Conservation (phyloP, 306 rosid genomes). For the Parietaria judaica region DNA sequence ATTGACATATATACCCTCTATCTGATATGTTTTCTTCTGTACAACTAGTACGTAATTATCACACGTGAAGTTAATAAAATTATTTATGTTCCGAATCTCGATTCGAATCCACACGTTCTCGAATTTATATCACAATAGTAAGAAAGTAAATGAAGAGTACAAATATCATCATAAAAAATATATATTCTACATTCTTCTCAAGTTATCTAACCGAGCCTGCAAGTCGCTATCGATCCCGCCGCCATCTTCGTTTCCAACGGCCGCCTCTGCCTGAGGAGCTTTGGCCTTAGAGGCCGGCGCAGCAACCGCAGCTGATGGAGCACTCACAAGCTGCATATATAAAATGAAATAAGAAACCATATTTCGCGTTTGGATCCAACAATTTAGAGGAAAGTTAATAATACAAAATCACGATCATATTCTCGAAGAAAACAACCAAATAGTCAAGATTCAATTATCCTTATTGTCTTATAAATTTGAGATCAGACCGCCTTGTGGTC, state of each 20-base stretch:
- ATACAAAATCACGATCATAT: no score
- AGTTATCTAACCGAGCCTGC: constrained; percentile 88
- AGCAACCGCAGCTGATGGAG: constrained; percentile 79
- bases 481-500: neutral
- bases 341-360: constrained; percentile 3
- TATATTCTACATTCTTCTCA: constrained; percentile 90
- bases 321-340: constrained; percentile 63
- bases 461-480: no score
- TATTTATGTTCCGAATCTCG: constrained; percentile 13
- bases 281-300: constrained; percentile 63
- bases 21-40: neutral
- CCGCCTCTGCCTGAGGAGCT: constrained; percentile 72
- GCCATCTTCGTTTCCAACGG: constrained; percentile 48
- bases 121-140: constrained; percentile 23
- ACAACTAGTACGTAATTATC: neutral
- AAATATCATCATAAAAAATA: constrained; percentile 17
- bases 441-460: no score
- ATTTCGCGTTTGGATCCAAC: neutral
- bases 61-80: constrained; percentile 20
- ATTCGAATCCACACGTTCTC: constrained; percentile 29
- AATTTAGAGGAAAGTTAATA: no score
- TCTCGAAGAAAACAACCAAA: no score
- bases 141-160: constrained; percentile 14
- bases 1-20: neutral
- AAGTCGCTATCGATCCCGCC: constrained; percentile 80